Evolutionary conservation across 352 stramenopile genomes (phyloP).

Genomic region (Pythium pyrilobum): DNA sequence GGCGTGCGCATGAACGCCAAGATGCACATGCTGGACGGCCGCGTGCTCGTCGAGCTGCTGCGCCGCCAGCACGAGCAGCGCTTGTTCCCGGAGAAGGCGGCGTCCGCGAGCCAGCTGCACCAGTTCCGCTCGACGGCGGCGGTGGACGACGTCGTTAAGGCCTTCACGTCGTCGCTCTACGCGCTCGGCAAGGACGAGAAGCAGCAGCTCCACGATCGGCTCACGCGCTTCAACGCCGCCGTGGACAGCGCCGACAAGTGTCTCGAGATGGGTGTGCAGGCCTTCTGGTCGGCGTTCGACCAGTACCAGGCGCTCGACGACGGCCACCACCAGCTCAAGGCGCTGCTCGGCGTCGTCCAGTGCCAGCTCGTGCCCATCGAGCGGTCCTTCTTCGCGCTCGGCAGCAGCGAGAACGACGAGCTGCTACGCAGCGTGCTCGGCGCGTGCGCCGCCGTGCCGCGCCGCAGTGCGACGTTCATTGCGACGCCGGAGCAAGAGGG

Average conservation of each 20-base stretch:
- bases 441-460: slow-evolving; percentile 9
- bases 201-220: slow-evolving; percentile 36
- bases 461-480: slow-evolving; percentile 9
- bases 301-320: slow-evolving; percentile 70
- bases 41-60: slow-evolving; percentile 47
- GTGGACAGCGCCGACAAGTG: slow-evolving; percentile 36
- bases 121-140: not conserved
- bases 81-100: slow-evolving; percentile 16
- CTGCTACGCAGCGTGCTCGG: slow-evolving; percentile 29
- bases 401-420: slow-evolving; percentile 68
- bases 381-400: slow-evolving; percentile 62
- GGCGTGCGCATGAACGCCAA: slow-evolving; percentile 61
- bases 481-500: slow-evolving; percentile 5
- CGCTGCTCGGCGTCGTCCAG: slow-evolving; percentile 60
- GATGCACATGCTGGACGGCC: slow-evolving; percentile 61
- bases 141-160: slow-evolving; percentile 52
- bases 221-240: slow-evolving; percentile 47
- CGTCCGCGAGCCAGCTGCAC: slow-evolving; percentile 10
- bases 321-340: slow-evolving; percentile 65
- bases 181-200: slow-evolving; percentile 60
- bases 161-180: slow-evolving; percentile 60
- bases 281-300: slow-evolving; percentile 66
- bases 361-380: slow-evolving; percentile 65
- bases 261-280: slow-evolving; percentile 44
- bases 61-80: slow-evolving; percentile 48